Evolutionary conservation across 345 rosid genomes (phyloP).

Genomic region (Arabidopsis thaliana): DNA sequence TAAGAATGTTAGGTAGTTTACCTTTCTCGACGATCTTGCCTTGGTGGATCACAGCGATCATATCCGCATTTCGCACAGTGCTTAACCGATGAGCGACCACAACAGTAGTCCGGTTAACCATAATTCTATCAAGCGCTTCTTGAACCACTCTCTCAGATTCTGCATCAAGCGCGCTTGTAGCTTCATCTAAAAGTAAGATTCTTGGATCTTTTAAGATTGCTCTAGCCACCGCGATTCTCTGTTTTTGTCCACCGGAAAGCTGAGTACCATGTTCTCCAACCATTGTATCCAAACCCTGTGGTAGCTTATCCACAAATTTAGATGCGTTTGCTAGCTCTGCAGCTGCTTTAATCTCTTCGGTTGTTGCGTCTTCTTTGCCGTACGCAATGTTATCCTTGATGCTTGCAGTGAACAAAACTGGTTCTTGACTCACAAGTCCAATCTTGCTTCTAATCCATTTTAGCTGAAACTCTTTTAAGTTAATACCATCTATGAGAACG

Average conservation of each 20-base stretch:
- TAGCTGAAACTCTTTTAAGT: slow-evolving; percentile 59
- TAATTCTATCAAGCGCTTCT: slow-evolving; percentile 65
- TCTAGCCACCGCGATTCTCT: slow-evolving; percentile 75
- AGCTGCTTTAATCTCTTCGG: slow-evolving; percentile 62
- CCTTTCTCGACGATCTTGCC: slow-evolving; percentile 54
- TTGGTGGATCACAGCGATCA: slow-evolving; percentile 62
- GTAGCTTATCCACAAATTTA: slow-evolving; percentile 62
- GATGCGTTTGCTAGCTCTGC: slow-evolving; percentile 68
- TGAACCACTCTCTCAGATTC: slow-evolving; percentile 70
- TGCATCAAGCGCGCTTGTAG: slow-evolving; percentile 76
- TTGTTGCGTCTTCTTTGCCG: slow-evolving; percentile 60
- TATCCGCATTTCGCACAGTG: slow-evolving; percentile 59
- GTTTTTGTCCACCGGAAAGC: slow-evolving; percentile 87
- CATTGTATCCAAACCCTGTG: slow-evolving; percentile 74
- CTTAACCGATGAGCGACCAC: slow-evolving; percentile 70
- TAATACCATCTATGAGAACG: slow-evolving; percentile 62
- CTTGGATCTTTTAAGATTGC: slow-evolving; percentile 72
- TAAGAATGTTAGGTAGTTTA: slow-evolving; percentile 26
- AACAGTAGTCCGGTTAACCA: slow-evolving; percentile 64
- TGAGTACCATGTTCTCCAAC: slow-evolving; percentile 88
- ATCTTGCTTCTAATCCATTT: slow-evolving; percentile 71
- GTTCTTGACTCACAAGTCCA: slow-evolving; percentile 84
- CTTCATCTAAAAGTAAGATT: slow-evolving; percentile 76
- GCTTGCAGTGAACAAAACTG: slow-evolving; percentile 63
- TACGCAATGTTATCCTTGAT: slow-evolving; percentile 66